A percentile compares a stretch with the other conserved stretches of the same genome.
Conservation (phyloP, 2,329 filamentous ascomycete species). For the Ophiostoma tasmaniense region DNA sequence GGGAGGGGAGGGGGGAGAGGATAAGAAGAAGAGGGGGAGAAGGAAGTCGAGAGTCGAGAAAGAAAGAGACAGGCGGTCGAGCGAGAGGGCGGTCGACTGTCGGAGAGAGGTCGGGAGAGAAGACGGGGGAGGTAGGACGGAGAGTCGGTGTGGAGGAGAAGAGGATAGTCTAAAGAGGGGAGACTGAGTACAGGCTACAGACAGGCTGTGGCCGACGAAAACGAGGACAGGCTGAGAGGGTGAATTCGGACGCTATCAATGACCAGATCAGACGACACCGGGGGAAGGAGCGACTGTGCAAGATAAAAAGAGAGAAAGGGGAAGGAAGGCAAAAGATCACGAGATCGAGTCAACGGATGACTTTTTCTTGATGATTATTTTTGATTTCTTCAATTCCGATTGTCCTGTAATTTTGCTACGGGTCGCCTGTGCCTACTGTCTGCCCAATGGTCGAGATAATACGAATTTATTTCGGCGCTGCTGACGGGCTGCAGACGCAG, state of each 20-base stretch:
- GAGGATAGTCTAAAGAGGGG: neutral
- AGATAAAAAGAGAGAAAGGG: neutral
- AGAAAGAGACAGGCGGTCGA: neutral
- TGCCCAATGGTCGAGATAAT: neutral
- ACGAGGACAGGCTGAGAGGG: conserved; percentile 2
- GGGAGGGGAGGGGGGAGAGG: neutral
- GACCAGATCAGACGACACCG: conserved; percentile 6
- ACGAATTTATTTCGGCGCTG: conserved; percentile 2
- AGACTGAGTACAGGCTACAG: neutral
- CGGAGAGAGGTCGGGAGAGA: conserved; percentile 1
- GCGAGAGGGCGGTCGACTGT: neutral
- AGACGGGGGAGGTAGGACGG: neutral
- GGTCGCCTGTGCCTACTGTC: neutral
- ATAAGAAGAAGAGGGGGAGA: conserved; percentile 1
- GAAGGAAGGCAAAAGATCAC: neutral
- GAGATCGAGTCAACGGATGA: neutral
- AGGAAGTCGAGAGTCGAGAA: neutral
- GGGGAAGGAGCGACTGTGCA: neutral
- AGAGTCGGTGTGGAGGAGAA: conserved; percentile 3
- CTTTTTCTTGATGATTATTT: neutral
- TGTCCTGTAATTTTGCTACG: neutral
- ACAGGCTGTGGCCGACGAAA: neutral
- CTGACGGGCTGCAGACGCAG: neutral
- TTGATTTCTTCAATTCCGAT: neutral
- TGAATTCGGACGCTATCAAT: conserved; percentile 6